phyloP scores from a whole-genome alignment of 331 rosid species.

The Acacia pycnantha region DNA sequence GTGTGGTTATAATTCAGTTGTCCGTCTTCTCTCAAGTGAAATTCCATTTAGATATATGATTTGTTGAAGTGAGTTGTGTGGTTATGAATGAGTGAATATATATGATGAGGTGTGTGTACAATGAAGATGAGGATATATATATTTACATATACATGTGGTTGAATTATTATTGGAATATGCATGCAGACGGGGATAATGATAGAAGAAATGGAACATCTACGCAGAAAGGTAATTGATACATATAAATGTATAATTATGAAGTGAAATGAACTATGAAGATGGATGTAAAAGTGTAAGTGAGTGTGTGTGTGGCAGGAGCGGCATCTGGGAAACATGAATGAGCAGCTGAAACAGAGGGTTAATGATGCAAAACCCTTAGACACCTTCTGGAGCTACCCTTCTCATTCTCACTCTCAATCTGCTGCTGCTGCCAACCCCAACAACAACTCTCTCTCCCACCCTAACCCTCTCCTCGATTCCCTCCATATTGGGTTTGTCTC shows the following conservation, averaged over 20 bases:
- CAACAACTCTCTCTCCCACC: slow-evolving; percentile 48
- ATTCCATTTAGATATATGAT: too few relatives aligned
- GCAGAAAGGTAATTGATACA: slow-evolving; percentile 50
- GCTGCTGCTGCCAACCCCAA: not conserved
- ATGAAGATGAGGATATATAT: too few relatives aligned
- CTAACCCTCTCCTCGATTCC: slow-evolving; percentile 39
- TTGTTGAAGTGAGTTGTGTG: too few relatives aligned
- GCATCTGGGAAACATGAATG: slow-evolving; percentile 73
- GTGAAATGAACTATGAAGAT: too few relatives aligned
- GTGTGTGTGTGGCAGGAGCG: slow-evolving; percentile 51
- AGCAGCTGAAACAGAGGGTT: slow-evolving; percentile 72
- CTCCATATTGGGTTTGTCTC: slow-evolving; percentile 74
- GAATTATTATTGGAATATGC: not conserved
- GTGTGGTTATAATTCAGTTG: not conserved
- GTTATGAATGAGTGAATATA: too few relatives aligned
- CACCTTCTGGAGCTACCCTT: slow-evolving; percentile 56
- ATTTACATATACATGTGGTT: not conserved
- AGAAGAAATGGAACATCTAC: slow-evolving; percentile 84
- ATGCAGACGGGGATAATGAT: slow-evolving; percentile 77
- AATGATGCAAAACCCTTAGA: slow-evolving; percentile 55
- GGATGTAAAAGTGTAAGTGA: too few relatives aligned
- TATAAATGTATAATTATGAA: too few relatives aligned
- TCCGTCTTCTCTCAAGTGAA: too few relatives aligned
- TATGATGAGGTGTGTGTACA: too few relatives aligned
- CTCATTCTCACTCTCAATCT: not conserved